A percentile compares a stretch with the other conserved stretches of the same genome.
Evolutionary conservation across 306 rosid genomes (phyloP).

Genomic region (Quercus suber): DNA sequence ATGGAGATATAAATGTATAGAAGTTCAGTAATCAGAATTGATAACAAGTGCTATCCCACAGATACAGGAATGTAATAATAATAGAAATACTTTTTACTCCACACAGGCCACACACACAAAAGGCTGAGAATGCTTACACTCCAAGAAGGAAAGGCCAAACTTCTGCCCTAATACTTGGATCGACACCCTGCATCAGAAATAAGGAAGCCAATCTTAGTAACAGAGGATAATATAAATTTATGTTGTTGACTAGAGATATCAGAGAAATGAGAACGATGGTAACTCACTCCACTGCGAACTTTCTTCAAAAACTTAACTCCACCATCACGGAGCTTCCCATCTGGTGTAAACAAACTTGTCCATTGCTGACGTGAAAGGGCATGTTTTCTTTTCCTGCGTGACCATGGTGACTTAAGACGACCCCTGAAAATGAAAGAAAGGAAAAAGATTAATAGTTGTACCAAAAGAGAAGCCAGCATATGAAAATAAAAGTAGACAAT

Average conservation of each 20-base stretch:
- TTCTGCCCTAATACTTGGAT: constrained; percentile 85
- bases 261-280: constrained; percentile 8
- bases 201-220: not conserved
- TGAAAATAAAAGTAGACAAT: constrained; percentile 6
- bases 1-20: not conserved
- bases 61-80: not conserved
- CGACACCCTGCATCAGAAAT: constrained; percentile 74
- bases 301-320: constrained; percentile 88
- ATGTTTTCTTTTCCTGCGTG: constrained; percentile 87
- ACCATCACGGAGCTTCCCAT: constrained; percentile 82
- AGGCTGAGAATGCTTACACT: constrained; percentile 65
- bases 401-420: constrained; percentile 98
- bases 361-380: constrained; percentile 81
- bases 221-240: constrained; percentile 57
- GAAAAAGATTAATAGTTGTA: not conserved
- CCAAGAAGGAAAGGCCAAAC: constrained; percentile 99
- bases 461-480: not conserved
- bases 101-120: not conserved
- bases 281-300: constrained; percentile 98
- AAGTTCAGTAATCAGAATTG: not conserved
- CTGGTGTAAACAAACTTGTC: constrained; percentile 70
- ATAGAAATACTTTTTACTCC: not conserved
- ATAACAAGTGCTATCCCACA: constrained; percentile 5
- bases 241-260: constrained; percentile 1
- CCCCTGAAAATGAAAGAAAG: constrained; percentile 51